Base-by-base conservation (phyloP, 192 early-diverging fungal species). In the Chytriomyces hyalinus region DNA sequence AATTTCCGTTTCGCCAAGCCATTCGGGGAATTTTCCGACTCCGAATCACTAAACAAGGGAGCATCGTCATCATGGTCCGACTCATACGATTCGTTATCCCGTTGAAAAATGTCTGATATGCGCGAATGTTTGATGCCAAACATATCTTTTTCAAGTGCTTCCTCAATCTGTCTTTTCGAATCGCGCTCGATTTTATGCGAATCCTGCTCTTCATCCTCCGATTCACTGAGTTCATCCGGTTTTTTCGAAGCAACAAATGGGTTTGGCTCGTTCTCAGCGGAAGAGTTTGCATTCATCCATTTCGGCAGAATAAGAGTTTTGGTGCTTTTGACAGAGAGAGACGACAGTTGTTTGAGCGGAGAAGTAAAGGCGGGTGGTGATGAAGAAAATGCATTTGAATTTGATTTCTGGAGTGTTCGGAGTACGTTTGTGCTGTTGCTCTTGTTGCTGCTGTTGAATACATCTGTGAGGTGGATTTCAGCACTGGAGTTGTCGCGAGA, bases 361-460 rank as follows among this genome's bases (percentile, higher is more conserved):
- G 82, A 83, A 4, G 79, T 74, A 67, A 79, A 80, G 0, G 71
- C 71, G 6, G 79, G 78, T 0, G 79, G 82, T 20, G 82, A 83
- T 5, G 82, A 83, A 0, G 75, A 75, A 47, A 81, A 81, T 5
- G 20, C 57, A 20, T 65, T 61, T 4, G 9, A 17, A 72, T 4
- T 4, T 26, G 15, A 49, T 15, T 20, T 15, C 13, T 2, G n/a
- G 48, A 28, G n/a, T 68, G 13, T 6, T 13, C 11, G 4, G 2
- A 3, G 8, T 68, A 17, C 47, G 67, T 26, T 68, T 4, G 2
- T 10, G 10, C 15, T 13, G 13, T 53, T 48, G 49, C 49, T 47
- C 48, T 49, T 74, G 59, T 45, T 1, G 61, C 36, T 36, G 36
- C 36, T 36, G 36, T 36, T 74, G 73, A 65, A 74, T 5, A 65